phyloP scores from a whole-genome alignment of 2,329 filamentous ascomycete species.

The Paracorniculantispora psalliotae region DNA sequence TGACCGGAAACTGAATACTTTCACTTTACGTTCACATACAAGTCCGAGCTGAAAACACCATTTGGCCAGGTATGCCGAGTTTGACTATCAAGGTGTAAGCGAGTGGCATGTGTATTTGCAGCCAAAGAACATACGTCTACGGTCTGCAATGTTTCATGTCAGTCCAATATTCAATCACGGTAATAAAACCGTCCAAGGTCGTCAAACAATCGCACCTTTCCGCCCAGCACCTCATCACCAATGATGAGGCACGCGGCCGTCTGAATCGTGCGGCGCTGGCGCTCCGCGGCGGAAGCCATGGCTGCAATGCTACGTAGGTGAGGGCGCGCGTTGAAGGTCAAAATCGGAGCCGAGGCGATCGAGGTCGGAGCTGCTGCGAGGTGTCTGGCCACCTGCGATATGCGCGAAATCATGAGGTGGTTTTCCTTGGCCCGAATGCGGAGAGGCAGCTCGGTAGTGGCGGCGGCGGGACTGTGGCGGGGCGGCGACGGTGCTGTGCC shows the following conservation, averaged over 20 bases:
- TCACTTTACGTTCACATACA: not conserved
- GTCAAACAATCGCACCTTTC: conserved; percentile 57
- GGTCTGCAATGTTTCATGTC: conserved; percentile 22
- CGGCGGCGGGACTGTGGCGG: not conserved
- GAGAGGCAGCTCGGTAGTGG: not conserved
- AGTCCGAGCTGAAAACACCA: conserved; percentile 37
- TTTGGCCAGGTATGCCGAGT: conserved; percentile 59
- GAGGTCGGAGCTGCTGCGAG: conserved; percentile 36
- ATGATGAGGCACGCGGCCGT: conserved; percentile 93
- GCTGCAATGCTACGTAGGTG: conserved; percentile 19
- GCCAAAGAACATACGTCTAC: conserved; percentile 36
- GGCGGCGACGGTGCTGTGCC: too few relatives aligned
- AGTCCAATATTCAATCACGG: not conserved
- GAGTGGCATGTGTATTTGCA: conserved; percentile 14
- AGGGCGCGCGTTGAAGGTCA: conserved; percentile 16
- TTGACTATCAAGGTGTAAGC: conserved; percentile 43
- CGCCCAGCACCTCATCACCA: conserved; percentile 92
- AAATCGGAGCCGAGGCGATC: conserved; percentile 26
- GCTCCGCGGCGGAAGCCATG: conserved; percentile 48
- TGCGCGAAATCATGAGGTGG: conserved; percentile 64
- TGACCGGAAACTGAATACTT: not conserved
- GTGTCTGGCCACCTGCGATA: conserved; percentile 70
- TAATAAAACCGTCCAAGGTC: not conserved
- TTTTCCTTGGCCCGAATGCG: not conserved
- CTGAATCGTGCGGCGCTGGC: conserved; percentile 65